Conservation (phyloP, 225 moss, liverwort and hornwort genomes). For the Marchantia polymorpha region DNA sequence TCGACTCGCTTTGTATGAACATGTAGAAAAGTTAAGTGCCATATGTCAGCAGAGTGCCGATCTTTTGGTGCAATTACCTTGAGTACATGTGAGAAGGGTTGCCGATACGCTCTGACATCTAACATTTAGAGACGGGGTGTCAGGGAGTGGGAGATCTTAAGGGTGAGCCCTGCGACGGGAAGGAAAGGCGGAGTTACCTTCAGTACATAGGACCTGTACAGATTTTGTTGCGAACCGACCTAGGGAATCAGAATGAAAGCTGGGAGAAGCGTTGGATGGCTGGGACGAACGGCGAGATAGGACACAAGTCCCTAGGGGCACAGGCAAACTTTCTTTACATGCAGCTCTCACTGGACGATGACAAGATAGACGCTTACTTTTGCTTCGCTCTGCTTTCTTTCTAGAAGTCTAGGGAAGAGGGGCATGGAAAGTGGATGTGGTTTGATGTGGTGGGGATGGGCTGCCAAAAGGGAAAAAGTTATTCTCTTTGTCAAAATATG, state of each 20-base stretch:
- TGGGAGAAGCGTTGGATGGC: not conserved
- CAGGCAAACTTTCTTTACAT: constrained; percentile 1
- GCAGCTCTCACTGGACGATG: not conserved
- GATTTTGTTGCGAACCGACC: constrained; percentile 7
- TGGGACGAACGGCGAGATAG: not conserved
- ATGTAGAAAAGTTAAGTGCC: not conserved
- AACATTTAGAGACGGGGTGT: not conserved
- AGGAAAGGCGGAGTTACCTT: constrained; percentile 2
- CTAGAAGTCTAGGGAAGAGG: constrained; percentile 13
- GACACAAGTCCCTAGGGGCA: not conserved
- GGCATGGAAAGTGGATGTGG: constrained; percentile 17
- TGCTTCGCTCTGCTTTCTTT: not conserved
- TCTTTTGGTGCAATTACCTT: not conserved
- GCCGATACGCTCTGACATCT: not conserved
- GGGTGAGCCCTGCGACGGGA: not conserved
- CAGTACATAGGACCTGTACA: constrained; percentile 7
- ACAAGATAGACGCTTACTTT: constrained; percentile 1
- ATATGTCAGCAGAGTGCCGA: not conserved
- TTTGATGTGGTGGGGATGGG: not conserved
- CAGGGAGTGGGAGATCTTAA: constrained; percentile 5
- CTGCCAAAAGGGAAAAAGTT: constrained; percentile 12
- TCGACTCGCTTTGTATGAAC: not conserved
- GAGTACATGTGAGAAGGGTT: not conserved
- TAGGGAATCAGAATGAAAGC: not conserved
- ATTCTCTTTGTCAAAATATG: constrained; percentile 8